Percentiles rank a stretch among this genome's conserved stretches.
phyloP scores from a whole-genome alignment of 2,329 filamentous ascomycete genomes.

The Leptosphaerulina australis region DNA sequence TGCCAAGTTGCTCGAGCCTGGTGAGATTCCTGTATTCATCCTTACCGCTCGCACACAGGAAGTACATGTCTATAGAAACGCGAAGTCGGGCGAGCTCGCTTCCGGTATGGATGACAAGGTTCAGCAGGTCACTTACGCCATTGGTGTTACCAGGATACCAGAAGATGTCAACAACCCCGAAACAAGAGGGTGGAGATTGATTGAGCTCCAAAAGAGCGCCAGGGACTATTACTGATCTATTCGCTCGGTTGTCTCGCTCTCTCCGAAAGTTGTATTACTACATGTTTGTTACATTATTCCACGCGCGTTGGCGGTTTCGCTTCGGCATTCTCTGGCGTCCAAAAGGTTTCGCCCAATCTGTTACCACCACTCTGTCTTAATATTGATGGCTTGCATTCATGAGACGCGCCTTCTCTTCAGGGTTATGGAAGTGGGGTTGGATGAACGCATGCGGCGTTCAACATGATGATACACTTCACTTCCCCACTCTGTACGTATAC shows the following conservation, averaged over 20 bases:
- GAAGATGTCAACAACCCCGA: slow-evolving; percentile 98
- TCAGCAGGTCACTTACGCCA: slow-evolving; percentile 96
- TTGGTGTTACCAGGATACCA: slow-evolving; percentile 89
- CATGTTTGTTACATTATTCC: slow-evolving; percentile 24
- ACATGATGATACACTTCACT: slow-evolving; percentile 28
- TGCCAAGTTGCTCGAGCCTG: slow-evolving; percentile 80
- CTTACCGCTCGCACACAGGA: slow-evolving; percentile 96
- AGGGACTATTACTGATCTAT: slow-evolving; percentile 76
- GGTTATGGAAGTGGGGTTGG: slow-evolving; percentile 16
- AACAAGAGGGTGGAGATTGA: slow-evolving; percentile 94
- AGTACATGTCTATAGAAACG: slow-evolving; percentile 94
- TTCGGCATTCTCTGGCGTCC: slow-evolving; percentile 43
- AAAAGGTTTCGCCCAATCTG: slow-evolving; percentile 29
- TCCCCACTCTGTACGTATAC: slow-evolving; percentile 40
- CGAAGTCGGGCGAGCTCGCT: slow-evolving; percentile 85
- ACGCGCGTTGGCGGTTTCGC: slow-evolving; percentile 17
- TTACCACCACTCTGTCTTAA: slow-evolving; percentile 22
- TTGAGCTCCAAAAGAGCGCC: slow-evolving; percentile 98
- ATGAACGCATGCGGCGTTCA: slow-evolving; percentile 23
- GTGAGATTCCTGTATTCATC: slow-evolving; percentile 93
- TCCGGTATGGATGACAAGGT: slow-evolving; percentile 99
- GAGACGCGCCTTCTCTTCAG: slow-evolving; percentile 19
- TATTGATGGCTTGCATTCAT: slow-evolving; percentile 10
- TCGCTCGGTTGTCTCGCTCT: slow-evolving; percentile 5
- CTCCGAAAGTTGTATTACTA: slow-evolving; percentile 27